Conservation (phyloP, 441 rosid species). For the Erodium moschatum region DNA sequence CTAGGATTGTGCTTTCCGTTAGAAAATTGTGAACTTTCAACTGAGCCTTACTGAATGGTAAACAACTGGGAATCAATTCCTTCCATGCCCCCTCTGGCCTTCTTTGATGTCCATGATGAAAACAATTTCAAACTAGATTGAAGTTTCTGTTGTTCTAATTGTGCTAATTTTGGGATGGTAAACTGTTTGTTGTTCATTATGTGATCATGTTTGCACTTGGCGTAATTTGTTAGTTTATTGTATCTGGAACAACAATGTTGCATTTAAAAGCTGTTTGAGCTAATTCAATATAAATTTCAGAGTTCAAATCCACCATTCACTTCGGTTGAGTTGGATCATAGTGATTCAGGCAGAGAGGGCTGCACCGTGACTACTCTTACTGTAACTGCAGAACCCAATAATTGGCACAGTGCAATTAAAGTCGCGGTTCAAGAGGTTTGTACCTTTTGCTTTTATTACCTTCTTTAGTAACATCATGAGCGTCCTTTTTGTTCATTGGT, state of each 20-base stretch:
- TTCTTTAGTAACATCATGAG: not conserved
- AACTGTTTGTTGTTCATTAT: not conserved
- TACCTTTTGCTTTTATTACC: constrained; percentile 18
- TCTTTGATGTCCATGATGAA: not conserved
- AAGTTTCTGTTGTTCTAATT: not conserved
- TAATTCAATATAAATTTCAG: constrained; percentile 41
- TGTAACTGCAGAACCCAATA: constrained; percentile 91
- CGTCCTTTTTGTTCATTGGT: constrained; percentile 13
- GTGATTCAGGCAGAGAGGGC: constrained; percentile 99
- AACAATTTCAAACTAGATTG: not conserved
- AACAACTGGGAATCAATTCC: no score
- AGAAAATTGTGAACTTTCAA: not conserved
- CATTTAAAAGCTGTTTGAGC: constrained; percentile 18
- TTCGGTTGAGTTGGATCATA: constrained; percentile 98
- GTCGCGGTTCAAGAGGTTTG: constrained; percentile 97
- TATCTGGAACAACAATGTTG: not conserved
- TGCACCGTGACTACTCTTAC: constrained; percentile 99
- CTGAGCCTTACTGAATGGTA: not conserved
- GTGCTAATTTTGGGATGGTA: not conserved
- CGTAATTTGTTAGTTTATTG: not conserved
- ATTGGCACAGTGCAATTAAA: constrained; percentile 88
- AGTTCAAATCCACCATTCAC: constrained; percentile 99
- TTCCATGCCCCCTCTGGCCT: not conserved
- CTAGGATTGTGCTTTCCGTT: not conserved
- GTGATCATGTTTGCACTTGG: not conserved